A percentile compares a stretch with the other conserved stretches of the same genome.
Conservation (phyloP, 2,329 filamentous ascomycete genomes). For the Sarocladium brachiariae region DNA sequence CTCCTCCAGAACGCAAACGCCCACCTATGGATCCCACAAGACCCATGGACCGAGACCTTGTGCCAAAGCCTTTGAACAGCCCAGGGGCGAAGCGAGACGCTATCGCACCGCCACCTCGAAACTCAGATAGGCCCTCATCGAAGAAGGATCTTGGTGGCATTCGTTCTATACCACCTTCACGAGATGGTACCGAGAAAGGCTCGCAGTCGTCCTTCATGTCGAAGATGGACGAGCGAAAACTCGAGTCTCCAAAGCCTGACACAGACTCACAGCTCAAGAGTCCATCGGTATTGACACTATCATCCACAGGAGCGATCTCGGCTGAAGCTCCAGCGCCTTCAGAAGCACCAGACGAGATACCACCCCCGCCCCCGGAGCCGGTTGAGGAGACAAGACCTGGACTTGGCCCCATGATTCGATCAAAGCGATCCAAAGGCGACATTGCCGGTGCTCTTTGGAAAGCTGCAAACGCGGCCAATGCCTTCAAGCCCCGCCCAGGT, state of each 20-base stretch:
- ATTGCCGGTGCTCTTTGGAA: slow-evolving; percentile 73
- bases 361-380: slow-evolving; percentile 17
- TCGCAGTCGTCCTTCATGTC: neutral
- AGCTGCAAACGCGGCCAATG: slow-evolving; percentile 57
- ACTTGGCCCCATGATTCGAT: slow-evolving; percentile 84
- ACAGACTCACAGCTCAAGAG: slow-evolving; percentile 12
- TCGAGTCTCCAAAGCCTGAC: slow-evolving; percentile 12
- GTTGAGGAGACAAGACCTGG: slow-evolving; percentile 54
- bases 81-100: slow-evolving; percentile 37
- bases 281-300: slow-evolving; percentile 18
- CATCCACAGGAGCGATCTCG: slow-evolving; percentile 20
- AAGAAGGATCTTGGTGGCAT: slow-evolving; percentile 27
- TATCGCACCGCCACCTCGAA: slow-evolving; percentile 42
- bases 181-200: neutral
- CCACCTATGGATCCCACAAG: slow-evolving; percentile 59
- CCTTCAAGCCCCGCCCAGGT: slow-evolving; percentile 81
- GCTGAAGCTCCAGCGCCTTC: slow-evolving; percentile 12
- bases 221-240: slow-evolving; percentile 12
- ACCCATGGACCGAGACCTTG: slow-evolving; percentile 47
- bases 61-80: slow-evolving; percentile 52
- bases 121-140: slow-evolving; percentile 40
- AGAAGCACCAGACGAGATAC: slow-evolving; percentile 13
- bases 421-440: slow-evolving; percentile 65
- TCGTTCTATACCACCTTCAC: neutral
- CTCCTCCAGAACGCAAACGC: slow-evolving; percentile 55